Conservation (phyloP, 805 yeast species). For the Kurtzmaniella cleridarum region DNA sequence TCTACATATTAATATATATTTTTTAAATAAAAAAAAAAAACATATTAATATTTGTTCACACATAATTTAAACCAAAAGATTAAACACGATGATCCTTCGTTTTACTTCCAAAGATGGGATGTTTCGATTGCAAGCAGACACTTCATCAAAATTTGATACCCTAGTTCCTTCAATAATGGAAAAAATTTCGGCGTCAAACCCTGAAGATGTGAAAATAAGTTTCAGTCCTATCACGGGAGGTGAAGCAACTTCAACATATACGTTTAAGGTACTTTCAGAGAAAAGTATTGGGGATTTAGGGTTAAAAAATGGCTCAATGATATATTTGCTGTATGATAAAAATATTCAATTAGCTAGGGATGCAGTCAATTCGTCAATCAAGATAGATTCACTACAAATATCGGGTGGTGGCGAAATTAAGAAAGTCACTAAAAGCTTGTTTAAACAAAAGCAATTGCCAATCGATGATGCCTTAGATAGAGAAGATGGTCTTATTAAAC, state of each 20-base stretch:
- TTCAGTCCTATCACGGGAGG: slow-evolving; percentile 42
- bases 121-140: slow-evolving; percentile 57
- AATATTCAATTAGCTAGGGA: not conserved
- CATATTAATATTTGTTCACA: too few relatives aligned
- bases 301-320: slow-evolving; percentile 55
- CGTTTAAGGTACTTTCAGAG: slow-evolving; percentile 20
- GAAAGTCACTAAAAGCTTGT: not conserved
- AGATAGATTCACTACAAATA: not conserved
- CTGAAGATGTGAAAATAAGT: slow-evolving; percentile 33
- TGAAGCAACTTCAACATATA: slow-evolving; percentile 9
- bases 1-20: too few relatives aligned
- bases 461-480: slow-evolving; percentile 65
- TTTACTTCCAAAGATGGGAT: slow-evolving; percentile 84
- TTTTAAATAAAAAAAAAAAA: too few relatives aligned
- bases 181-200: slow-evolving; percentile 16
- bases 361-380: slow-evolving; percentile 2
- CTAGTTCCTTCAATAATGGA: slow-evolving; percentile 37
- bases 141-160: slow-evolving; percentile 35
- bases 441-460: slow-evolving; percentile 42
- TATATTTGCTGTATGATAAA: slow-evolving; percentile 38
- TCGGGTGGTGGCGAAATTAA: slow-evolving; percentile 1
- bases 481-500: slow-evolving; percentile 65
- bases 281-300: slow-evolving; percentile 39
- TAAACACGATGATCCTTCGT: slow-evolving; percentile 40
- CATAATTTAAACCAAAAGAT: too few relatives aligned